A percentile compares a stretch with the other conserved stretches of the same genome.
Evolutionary conservation across 164 flowering plant species (phyloP).

Genomic region (Tetrastigma voinierianum): DNA sequence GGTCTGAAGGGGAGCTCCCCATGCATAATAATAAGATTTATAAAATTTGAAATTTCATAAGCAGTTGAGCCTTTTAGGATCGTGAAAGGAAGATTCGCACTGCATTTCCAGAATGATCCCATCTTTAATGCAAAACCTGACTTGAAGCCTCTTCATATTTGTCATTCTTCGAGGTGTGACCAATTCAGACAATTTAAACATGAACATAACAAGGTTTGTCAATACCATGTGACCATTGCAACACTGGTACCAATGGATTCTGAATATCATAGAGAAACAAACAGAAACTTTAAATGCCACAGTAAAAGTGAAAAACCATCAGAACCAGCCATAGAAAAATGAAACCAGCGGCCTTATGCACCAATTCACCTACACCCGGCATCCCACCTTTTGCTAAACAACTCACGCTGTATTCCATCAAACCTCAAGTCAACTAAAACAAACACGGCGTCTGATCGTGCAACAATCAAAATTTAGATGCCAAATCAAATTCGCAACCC

Average conservation of each 20-base stretch:
- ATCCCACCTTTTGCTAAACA: conserved; percentile 46
- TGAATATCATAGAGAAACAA: conserved; percentile 73
- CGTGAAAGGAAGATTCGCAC: conserved; percentile 37
- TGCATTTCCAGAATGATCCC: conserved; percentile 76
- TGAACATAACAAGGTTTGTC: conserved; percentile 43
- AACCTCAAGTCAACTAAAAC: conserved; percentile 62
- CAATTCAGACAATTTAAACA: conserved; percentile 51
- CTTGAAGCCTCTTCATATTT: conserved; percentile 39
- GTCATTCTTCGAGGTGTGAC: conserved; percentile 27
- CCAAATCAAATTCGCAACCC: conserved; percentile 76
- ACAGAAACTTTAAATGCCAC: conserved; percentile 47
- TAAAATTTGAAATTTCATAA: conserved; percentile 29
- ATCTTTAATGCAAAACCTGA: conserved; percentile 58
- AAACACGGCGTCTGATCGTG: conserved; percentile 48
- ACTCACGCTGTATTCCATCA: conserved; percentile 22
- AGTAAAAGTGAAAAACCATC: conserved; percentile 49
- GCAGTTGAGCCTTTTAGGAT: conserved; percentile 21
- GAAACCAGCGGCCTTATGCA: conserved; percentile 37
- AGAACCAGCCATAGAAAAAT: conserved; percentile 44
- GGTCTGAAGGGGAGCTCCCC: conserved; percentile 71
- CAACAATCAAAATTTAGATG: conserved; percentile 75
- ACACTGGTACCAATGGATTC: conserved; percentile 55
- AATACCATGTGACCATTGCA: conserved; percentile 74
- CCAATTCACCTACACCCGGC: conserved; percentile 17
- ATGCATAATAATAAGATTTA: conserved; percentile 54